These are phyloP conservation scores for Magnusiomyces tetraspermus DNA, from an alignment of 1,139 yeast genomes.

Conservation along the genomic window DNA sequence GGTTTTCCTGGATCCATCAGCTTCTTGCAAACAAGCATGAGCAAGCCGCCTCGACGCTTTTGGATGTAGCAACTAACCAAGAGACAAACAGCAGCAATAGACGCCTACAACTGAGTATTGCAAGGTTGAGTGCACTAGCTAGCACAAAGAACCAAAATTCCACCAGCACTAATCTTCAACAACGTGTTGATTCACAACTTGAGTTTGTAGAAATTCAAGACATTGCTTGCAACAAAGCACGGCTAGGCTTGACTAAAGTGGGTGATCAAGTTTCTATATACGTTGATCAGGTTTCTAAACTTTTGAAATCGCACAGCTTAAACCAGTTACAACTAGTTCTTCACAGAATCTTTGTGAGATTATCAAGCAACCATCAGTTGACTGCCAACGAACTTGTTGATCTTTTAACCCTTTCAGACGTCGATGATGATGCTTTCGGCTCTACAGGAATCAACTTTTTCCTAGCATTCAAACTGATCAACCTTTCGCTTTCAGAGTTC, in stretches of 20 bases:
- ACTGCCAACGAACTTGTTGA: conserved; percentile 44
- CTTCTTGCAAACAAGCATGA: conserved; percentile 43
- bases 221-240: not conserved
- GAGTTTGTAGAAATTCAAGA: conserved; percentile 15
- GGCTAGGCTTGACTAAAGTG: not conserved
- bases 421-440: conserved; percentile 19
- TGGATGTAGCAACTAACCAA: conserved; percentile 26
- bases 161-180: conserved; percentile 16
- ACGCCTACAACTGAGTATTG: conserved; percentile 56
- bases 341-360: conserved; percentile 31
- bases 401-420: conserved; percentile 44
- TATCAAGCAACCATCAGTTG: conserved; percentile 38
- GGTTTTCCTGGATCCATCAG: conserved; percentile 68
- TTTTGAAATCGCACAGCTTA: conserved; percentile 11
- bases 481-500: conserved; percentile 27
- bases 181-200: conserved; percentile 15
- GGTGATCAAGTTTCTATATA: not conserved
- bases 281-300: conserved; percentile 7
- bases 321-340: conserved; percentile 17
- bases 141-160: conserved; percentile 5
- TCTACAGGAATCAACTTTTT: conserved; percentile 33
- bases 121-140: conserved; percentile 46
- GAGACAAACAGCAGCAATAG: conserved; percentile 39
- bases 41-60: conserved; percentile 43
- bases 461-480: conserved; percentile 37